A percentile compares a stretch with the other conserved stretches of the same genome.
phyloP scores from a whole-genome alignment of 2,329 filamentous ascomycete species.

The Penicillium sp. region DNA sequence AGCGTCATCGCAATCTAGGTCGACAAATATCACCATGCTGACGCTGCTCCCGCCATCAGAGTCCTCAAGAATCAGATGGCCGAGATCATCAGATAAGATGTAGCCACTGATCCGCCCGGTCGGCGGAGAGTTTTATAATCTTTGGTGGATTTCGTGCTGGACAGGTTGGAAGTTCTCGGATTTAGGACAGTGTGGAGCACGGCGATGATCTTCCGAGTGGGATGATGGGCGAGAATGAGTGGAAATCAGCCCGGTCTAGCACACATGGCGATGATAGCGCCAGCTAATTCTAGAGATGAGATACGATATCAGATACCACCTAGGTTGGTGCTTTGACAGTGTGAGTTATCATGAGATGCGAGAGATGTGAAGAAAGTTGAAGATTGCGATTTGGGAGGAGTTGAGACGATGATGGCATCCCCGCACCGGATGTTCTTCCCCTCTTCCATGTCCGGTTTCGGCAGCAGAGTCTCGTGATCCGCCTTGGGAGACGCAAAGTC shows the following conservation, averaged over 20 bases:
- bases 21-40: constrained; percentile 46
- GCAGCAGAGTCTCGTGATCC: too few relatives aligned
- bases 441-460: too few relatives aligned
- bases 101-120: neutral
- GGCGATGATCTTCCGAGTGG: constrained; percentile 17
- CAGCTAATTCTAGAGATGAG: neutral
- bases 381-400: too few relatives aligned
- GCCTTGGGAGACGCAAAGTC: too few relatives aligned
- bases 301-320: neutral
- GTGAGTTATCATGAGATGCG: neutral
- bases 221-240: constrained; percentile 23
- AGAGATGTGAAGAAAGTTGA: too few relatives aligned
- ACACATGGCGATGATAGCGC: constrained; percentile 8
- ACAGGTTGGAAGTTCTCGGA: neutral
- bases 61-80: constrained; percentile 4
- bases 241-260: constrained; percentile 19
- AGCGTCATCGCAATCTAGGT: constrained; percentile 36
- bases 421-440: too few relatives aligned
- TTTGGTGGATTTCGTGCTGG: constrained; percentile 1
- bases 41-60: constrained; percentile 31
- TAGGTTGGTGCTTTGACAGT: too few relatives aligned
- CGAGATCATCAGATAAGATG: constrained; percentile 23
- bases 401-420: too few relatives aligned
- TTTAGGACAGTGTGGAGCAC: constrained; percentile 7
- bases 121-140: constrained; percentile 7